Conservation (phyloP, 345 rosid genomes). For the Salix koriyanagi region DNA sequence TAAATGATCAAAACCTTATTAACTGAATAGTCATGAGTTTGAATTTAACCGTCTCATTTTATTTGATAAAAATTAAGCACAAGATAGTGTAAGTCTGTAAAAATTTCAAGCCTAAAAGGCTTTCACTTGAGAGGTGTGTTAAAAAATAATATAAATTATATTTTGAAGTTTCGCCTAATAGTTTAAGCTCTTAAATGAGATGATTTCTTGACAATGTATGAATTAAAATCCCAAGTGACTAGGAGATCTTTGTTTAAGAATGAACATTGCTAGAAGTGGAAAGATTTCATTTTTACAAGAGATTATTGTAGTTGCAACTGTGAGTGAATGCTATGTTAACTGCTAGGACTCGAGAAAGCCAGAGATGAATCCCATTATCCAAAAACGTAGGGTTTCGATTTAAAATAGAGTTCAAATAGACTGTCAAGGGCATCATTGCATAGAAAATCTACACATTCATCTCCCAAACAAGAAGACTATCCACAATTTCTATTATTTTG, state of each 20-base stretch:
- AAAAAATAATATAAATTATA: no score
- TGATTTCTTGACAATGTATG: no score
- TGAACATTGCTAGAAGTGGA: not conserved
- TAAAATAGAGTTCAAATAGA: not conserved
- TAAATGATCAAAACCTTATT: no score
- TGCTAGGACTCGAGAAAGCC: not conserved
- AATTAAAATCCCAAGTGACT: not conserved
- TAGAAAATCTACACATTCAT: not conserved
- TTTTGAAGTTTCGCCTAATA: no score
- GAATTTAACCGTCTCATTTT: no score
- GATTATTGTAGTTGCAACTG: not conserved
- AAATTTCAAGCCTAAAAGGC: no score
- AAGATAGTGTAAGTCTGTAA: no score
- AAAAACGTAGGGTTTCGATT: not conserved
- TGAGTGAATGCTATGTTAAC: not conserved
- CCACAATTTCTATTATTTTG: not conserved
- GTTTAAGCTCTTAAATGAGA: no score
- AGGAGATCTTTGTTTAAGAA: not conserved
- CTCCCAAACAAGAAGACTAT: not conserved
- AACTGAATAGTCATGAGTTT: rapidly evolving
- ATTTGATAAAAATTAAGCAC: no score
- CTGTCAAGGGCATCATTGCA: not conserved
- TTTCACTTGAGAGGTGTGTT: no score
- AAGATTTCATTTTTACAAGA: not conserved
- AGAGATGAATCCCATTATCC: not conserved